These are phyloP conservation scores for Vigna mungo DNA, from an alignment of 306 rosid genomes.

Conservation along the genomic window DNA sequence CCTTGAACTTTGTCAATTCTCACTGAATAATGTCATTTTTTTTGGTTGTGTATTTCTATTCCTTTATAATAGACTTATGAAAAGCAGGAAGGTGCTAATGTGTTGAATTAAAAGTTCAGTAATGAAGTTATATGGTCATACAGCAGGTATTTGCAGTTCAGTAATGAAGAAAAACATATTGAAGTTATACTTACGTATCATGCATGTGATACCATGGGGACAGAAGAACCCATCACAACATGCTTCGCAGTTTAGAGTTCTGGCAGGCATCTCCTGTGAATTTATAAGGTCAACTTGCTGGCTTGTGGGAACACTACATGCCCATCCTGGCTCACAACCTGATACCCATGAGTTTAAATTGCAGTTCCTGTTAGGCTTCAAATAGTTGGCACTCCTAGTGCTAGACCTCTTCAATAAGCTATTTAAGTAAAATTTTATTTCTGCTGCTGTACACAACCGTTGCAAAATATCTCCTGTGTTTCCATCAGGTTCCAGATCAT, in stretches of 20 bases:
- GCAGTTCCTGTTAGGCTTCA: slow-evolving; percentile 76
- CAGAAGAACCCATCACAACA: slow-evolving; percentile 92
- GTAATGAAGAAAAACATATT: neutral
- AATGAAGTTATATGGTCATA: neutral
- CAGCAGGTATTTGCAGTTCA: slow-evolving; percentile 20
- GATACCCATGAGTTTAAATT: slow-evolving; percentile 80
- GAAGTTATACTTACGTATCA: slow-evolving; percentile 74
- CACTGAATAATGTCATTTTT: neutral
- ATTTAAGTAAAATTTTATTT: slow-evolving; percentile 61
- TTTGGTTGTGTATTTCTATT: neutral
- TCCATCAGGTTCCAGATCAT: slow-evolving; percentile 10
- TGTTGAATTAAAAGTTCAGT: neutral
- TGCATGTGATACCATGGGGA: slow-evolving; percentile 86
- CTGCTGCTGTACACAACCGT: slow-evolving; percentile 82
- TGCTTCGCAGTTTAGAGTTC: slow-evolving; percentile 69
- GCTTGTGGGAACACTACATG: slow-evolving; percentile 58
- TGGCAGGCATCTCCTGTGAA: slow-evolving; percentile 59
- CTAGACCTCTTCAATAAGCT: slow-evolving; percentile 51
- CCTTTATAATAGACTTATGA: neutral
- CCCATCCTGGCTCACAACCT: slow-evolving; percentile 97
- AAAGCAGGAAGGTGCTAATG: slow-evolving; percentile 6
- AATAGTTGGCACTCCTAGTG: slow-evolving; percentile 52
- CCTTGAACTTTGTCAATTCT: neutral
- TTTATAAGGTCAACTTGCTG: slow-evolving; percentile 59
- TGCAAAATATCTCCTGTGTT: slow-evolving; percentile 60